A percentile compares a stretch with the other conserved stretches of the same genome.
These are phyloP conservation scores for Myxozyma neglecta DNA, from an alignment of 805 yeast genomes.

Conservation along the genomic window DNA sequence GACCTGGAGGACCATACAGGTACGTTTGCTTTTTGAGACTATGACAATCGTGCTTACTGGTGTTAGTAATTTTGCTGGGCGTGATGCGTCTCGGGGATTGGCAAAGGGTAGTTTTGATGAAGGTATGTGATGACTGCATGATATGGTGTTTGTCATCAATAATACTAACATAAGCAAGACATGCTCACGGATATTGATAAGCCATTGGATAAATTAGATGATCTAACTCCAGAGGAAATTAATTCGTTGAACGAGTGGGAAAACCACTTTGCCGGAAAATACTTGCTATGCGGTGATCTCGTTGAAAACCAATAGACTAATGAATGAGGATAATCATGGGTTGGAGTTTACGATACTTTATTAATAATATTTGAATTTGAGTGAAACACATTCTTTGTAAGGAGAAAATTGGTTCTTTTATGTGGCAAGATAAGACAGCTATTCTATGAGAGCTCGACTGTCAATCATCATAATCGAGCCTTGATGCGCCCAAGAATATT, in stretches of 20 bases:
- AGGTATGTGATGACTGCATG: conserved; percentile 15
- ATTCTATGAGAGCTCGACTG: background rate
- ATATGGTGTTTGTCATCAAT: background rate
- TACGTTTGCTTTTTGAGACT: background rate
- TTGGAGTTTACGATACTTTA: background rate
- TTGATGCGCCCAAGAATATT: conserved; percentile 13
- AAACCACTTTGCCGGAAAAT: conserved; percentile 75
- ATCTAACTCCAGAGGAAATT: conserved; percentile 58
- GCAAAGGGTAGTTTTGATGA: conserved; percentile 60
- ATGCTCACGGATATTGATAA: conserved; percentile 66
- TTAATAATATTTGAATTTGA: background rate
- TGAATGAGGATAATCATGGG: background rate
- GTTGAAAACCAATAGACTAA: conserved; percentile 37
- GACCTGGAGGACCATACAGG: conserved; percentile 71
- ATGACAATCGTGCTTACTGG: background rate
- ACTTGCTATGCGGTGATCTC: conserved; percentile 74
- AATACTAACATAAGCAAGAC: conserved; percentile 35
- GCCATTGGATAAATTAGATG: conserved; percentile 73
- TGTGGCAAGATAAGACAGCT: background rate
- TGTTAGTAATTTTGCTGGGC: conserved; percentile 60
- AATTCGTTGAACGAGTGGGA: conserved; percentile 83
- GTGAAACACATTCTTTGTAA: background rate
- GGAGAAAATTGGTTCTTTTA: background rate
- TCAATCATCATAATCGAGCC: conserved; percentile 1
- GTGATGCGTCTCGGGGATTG: conserved; percentile 74